A percentile compares a stretch with the other conserved stretches of the same genome.
Conservation (phyloP, 2,329 filamentous ascomycete species). For the Ampelomyces quisqualis region DNA sequence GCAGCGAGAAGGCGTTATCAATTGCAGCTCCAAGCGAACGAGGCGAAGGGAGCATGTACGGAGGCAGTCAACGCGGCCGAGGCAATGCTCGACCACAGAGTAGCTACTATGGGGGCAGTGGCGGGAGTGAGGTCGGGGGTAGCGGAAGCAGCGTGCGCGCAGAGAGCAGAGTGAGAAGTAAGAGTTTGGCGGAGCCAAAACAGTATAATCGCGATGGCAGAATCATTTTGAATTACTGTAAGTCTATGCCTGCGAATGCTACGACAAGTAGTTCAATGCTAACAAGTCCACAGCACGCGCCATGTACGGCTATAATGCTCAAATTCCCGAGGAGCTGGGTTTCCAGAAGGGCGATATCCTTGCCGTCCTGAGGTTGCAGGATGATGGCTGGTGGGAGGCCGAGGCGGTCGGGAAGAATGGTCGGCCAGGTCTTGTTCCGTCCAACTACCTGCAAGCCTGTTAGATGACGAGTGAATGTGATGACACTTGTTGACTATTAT, state of each 20-base stretch:
- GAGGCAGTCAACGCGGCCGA: constrained; percentile 43
- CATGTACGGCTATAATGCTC: constrained; percentile 90
- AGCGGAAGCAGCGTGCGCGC: constrained; percentile 30
- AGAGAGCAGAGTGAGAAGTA: constrained; percentile 62
- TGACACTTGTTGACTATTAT: neutral
- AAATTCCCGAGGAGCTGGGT: constrained; percentile 90
- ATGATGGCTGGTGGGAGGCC: constrained; percentile 99
- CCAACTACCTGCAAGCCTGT: constrained; percentile 66
- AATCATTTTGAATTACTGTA: constrained; percentile 90
- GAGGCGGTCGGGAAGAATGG: constrained; percentile 71
- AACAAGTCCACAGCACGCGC: constrained; percentile 69
- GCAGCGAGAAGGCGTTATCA: constrained; percentile 50
- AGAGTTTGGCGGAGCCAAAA: constrained; percentile 83
- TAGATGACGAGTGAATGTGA: constrained; percentile 18
- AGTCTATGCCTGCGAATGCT: constrained; percentile 46
- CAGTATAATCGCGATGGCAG: constrained; percentile 84
- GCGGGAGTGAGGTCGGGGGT: constrained; percentile 30
- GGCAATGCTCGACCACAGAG: constrained; percentile 45
- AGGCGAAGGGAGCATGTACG: constrained; percentile 44
- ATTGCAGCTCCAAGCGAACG: constrained; percentile 39
- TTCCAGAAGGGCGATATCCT: constrained; percentile 92
- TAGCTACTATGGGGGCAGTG: constrained; percentile 45
- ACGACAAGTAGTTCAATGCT: constrained; percentile 2
- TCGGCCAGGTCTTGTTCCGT: constrained; percentile 62
- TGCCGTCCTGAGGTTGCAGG: constrained; percentile 84